Base-by-base conservation (phyloP, 208 protist species). In the Angomonas deanei region DNA sequence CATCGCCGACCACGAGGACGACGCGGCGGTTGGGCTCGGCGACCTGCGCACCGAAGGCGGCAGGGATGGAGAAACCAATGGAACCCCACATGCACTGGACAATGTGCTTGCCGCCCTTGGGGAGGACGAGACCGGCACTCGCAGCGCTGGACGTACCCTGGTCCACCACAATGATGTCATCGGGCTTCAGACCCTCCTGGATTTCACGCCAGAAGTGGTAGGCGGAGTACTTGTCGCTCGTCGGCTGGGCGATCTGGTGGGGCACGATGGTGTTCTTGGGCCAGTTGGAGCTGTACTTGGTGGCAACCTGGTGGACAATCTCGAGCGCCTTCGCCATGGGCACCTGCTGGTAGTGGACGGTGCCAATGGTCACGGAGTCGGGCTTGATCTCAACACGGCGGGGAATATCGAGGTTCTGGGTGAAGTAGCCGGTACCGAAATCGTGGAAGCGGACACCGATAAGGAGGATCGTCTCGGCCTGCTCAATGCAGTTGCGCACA, bases 381-480 rank as follows among this genome's bases (percentile, higher is more conserved):
- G 71, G 64, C 64, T 70, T 60, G 47, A 78, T n/a, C n/a, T 78
- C 49, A 70, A 54, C 38, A 78, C 71, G 8, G 10, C 38, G 17
- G 19, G 28, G 11, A 48, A 38, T 4, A 26, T 64, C 30, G 30
- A 74, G 68, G 28, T 67, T 71, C 32, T 76, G 71, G 10, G 75
- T 74, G 64, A 81, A 81, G 60, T 64, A 76, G 36, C 70, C 59
- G 11, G 66, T 81, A 54, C 70, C 75, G 53, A 81, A 76, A 50
- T 76, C 75, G 64, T 81, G 70, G 75, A 81, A 81, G 59, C 71
- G 76, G 33, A 76, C 75, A 49, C 75, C 71, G n/a, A 82, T 19
- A 28, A 63, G 46, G 32, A 74, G 53, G 36, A 59, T 63, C 38
- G 63, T 67, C 11, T 75, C 71, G 1, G 63, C 59, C 10, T 65